Conservation (phyloP, 2,329 filamentous ascomycete genomes). For the Aschersonia sp. region DNA sequence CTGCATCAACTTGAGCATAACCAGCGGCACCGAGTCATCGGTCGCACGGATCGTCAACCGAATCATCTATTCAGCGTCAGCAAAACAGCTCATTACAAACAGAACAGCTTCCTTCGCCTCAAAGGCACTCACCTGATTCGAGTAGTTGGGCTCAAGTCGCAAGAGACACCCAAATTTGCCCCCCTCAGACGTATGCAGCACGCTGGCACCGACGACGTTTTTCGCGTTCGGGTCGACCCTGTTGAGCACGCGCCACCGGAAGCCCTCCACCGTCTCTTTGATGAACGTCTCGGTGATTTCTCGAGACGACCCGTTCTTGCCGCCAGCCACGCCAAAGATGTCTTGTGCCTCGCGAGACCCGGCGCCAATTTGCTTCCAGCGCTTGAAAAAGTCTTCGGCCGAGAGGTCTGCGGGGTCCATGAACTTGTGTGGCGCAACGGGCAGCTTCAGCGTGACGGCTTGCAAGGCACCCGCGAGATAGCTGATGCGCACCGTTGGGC, state of each 20-base stretch:
- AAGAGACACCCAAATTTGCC: constrained; percentile 92
- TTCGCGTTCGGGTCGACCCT: constrained; percentile 83
- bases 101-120: too few relatives aligned
- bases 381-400: constrained; percentile 93
- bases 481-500: constrained; percentile 84
- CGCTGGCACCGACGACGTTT: constrained; percentile 87
- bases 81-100: too few relatives aligned
- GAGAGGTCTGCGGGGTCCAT: constrained; percentile 84
- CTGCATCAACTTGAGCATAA: constrained; percentile 77
- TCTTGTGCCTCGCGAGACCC: constrained; percentile 74
- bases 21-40: constrained; percentile 71
- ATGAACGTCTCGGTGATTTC: constrained; percentile 61
- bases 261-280: constrained; percentile 60
- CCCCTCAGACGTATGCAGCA: constrained; percentile 63
- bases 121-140: constrained; percentile 57
- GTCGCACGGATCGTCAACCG: constrained; percentile 88
- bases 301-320: constrained; percentile 20
- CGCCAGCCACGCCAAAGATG: constrained; percentile 54
- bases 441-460: constrained; percentile 80
- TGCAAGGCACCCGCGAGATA: constrained; percentile 91
- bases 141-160: constrained; percentile 87
- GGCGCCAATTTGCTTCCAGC: constrained; percentile 96
- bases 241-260: constrained; percentile 76
- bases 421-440: constrained; percentile 82
- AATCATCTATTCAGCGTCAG: constrained; percentile 54